Percentiles rank a stretch among this genome's conserved stretches.
Evolutionary conservation across 345 rosid species (phyloP).

Genomic region (Eucalyptus curtisii): DNA sequence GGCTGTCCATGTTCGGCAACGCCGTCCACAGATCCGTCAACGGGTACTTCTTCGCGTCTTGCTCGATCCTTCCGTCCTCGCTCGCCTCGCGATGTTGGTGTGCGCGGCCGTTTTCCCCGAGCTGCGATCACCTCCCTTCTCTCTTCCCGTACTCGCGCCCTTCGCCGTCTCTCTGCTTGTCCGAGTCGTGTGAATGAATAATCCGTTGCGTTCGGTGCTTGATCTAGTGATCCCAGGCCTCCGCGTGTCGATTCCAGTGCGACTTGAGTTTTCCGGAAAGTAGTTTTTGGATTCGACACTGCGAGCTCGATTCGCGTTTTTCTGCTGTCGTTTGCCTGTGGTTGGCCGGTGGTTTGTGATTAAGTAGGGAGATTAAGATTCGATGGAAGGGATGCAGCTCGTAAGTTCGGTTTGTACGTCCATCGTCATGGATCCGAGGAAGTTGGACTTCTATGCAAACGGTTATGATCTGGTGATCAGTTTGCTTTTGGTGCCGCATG

Average conservation of each 20-base stretch:
- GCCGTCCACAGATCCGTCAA: constrained; percentile 62
- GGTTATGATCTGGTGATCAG: not conserved
- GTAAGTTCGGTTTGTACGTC: not conserved
- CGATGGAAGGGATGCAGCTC: not conserved
- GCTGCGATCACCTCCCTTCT: not conserved
- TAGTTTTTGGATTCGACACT: not conserved
- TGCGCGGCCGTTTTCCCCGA: not conserved
- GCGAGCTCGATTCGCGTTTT: not conserved
- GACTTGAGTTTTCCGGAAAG: not conserved
- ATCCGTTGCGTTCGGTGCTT: not conserved
- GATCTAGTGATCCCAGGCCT: not conserved
- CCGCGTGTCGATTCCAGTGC: not conserved
- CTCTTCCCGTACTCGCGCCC: not conserved
- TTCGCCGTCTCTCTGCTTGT: not conserved
- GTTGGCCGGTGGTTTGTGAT: not conserved
- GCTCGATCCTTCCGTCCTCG: not conserved
- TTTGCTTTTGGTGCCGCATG: not conserved
- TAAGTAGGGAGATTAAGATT: not conserved
- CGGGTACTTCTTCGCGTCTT: constrained; percentile 19
- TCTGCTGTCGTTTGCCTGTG: not conserved
- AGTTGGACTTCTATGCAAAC: not conserved
- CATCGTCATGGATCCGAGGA: not conserved
- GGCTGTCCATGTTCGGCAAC: constrained; percentile 50
- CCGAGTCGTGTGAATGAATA: not conserved
- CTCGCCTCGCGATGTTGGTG: not conserved